Conservation (phyloP, 2,329 filamentous ascomycete genomes). For the Monilinia aucupariae region DNA sequence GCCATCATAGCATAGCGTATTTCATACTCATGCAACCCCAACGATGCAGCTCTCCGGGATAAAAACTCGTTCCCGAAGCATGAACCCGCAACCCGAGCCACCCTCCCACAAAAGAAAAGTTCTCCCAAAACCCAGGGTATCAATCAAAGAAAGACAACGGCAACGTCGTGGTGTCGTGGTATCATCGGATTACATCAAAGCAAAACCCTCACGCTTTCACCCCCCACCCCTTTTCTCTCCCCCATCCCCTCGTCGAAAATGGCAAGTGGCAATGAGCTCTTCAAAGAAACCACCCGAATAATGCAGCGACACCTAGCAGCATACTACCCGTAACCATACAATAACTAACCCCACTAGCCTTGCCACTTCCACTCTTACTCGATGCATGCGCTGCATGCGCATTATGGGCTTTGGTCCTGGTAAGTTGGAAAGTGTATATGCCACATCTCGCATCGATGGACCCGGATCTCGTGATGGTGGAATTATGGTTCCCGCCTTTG, state of each 20-base stretch:
- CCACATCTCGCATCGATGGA: not conserved
- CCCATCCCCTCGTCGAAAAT: not conserved
- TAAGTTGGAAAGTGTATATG: not conserved
- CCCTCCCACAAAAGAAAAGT: not conserved
- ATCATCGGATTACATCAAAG: not conserved
- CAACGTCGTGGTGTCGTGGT: not conserved
- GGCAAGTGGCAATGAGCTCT: not conserved
- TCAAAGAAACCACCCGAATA: slow-evolving; percentile 8
- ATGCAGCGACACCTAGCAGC: not conserved
- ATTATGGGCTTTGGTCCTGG: not conserved
- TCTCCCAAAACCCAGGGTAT: not conserved
- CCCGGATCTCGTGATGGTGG: not conserved
- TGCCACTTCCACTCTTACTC: slow-evolving; percentile 4
- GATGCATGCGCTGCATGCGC: not conserved
- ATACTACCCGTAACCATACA: not conserved
- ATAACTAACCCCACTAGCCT: slow-evolving; percentile 4
- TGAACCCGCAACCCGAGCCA: not conserved
- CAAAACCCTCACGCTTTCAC: too few species aligned
- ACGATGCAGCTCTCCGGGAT: not conserved
- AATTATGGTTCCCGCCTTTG: not conserved
- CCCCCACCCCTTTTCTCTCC: too few species aligned
- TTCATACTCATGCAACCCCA: not conserved
- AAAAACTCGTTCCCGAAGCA: not conserved
- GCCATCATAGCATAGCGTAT: not conserved
- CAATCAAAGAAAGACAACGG: not conserved